These are phyloP conservation scores for Myxozyma melibiosi DNA, from an alignment of 805 yeast genomes.

Conservation along the genomic window DNA sequence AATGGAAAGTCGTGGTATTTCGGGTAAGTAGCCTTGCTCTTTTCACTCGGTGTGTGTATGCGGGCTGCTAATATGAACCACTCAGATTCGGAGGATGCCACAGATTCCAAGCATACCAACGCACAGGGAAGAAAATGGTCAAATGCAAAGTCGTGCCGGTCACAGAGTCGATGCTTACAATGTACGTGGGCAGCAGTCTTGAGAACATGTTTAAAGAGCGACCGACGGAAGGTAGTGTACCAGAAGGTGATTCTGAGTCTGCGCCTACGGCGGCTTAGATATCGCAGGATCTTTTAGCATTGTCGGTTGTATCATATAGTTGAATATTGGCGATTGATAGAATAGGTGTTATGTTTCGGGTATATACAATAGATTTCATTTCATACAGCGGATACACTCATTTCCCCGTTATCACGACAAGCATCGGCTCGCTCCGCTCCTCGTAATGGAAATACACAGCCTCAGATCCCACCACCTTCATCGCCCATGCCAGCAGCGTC, in stretches of 20 bases:
- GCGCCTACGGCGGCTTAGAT: background rate
- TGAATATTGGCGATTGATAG: too few relatives aligned
- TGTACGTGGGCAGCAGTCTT: conserved; percentile 63
- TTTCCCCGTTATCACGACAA: conserved; percentile 9
- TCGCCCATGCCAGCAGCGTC: conserved; percentile 27
- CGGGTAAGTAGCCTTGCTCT: conserved; percentile 47
- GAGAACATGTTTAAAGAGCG: conserved; percentile 30
- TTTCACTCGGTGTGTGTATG: conserved; percentile 55
- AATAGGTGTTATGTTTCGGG: too few relatives aligned
- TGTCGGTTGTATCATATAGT: background rate
- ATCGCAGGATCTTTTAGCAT: background rate
- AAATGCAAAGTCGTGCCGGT: conserved; percentile 75
- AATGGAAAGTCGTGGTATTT: conserved; percentile 59
- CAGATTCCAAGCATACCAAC: conserved; percentile 82
- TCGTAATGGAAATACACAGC: conserved; percentile 9
- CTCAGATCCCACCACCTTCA: conserved; percentile 20
- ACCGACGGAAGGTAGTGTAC: conserved; percentile 7
- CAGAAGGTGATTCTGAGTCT: background rate
- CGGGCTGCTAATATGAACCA: conserved; percentile 53
- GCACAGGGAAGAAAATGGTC: conserved; percentile 53
- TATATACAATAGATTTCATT: too few relatives aligned
- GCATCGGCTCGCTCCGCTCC: background rate
- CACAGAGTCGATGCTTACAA: conserved; percentile 63
- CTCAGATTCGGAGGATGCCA: conserved; percentile 80
- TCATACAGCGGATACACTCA: too few relatives aligned